These are phyloP conservation scores for Heliophila coronopifolia DNA, from an alignment of 441 rosid species.

Conservation along the genomic window DNA sequence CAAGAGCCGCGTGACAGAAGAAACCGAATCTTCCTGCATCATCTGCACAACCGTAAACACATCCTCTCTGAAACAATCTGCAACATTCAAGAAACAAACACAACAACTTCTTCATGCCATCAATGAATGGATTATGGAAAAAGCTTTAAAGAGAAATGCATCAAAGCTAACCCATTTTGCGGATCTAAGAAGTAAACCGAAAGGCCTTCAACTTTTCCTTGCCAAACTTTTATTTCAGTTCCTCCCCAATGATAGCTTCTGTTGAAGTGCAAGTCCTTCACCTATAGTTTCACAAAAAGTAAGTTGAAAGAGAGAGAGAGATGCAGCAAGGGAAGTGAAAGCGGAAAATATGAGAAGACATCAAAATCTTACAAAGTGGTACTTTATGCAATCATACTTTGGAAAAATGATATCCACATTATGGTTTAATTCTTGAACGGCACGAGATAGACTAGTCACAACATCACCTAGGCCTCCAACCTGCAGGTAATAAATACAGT, in stretches of 20 bases:
- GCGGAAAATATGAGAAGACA: slow-evolving; percentile 2
- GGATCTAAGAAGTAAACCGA: slow-evolving; percentile 92
- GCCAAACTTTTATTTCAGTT: slow-evolving; percentile 88
- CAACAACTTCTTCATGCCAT: slow-evolving; percentile 11
- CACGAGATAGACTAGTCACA: slow-evolving; percentile 94
- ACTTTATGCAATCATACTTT: slow-evolving; percentile 82
- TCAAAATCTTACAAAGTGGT: slow-evolving; percentile 64
- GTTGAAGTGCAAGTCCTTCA: slow-evolving; percentile 59
- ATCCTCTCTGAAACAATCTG: slow-evolving; percentile 67
- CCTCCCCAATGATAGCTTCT: slow-evolving; percentile 80
- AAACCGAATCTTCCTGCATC: slow-evolving; percentile 85
- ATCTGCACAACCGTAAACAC: slow-evolving; percentile 71
- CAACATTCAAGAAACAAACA: slow-evolving; percentile 18
- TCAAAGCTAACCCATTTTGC: slow-evolving; percentile 68
- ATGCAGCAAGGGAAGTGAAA: slow-evolving; percentile 1
- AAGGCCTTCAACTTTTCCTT: slow-evolving; percentile 87
- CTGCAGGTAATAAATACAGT: slow-evolving; percentile 38
- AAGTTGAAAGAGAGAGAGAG: slow-evolving; percentile 18
- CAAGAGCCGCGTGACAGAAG: slow-evolving; percentile 96
- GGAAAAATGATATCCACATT: slow-evolving; percentile 80
- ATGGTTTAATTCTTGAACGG: slow-evolving; percentile 89
- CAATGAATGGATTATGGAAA: not conserved
- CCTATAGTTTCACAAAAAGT: slow-evolving; percentile 37
- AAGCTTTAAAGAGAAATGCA: slow-evolving; percentile 3
- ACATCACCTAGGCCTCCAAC: slow-evolving; percentile 98